Base-by-base conservation (phyloP, 768 basidiomycete species). In the Lactarius pseudohatsudake region DNA sequence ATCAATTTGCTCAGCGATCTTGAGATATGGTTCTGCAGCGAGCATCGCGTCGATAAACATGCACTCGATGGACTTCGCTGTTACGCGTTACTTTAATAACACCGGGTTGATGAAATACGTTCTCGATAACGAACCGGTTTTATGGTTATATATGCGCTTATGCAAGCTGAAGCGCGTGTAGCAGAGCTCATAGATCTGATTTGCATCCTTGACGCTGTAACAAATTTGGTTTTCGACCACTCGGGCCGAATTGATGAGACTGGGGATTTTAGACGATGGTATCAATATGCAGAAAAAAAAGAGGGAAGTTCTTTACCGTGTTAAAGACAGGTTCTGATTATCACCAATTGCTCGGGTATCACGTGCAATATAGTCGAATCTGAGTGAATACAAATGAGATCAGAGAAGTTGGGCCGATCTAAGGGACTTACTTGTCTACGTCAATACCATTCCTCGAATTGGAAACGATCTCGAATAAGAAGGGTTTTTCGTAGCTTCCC, bases 21-120 rank as follows among this genome's bases (percentile, higher is more conserved):
- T 79, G 73, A 93, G 74, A 65, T 82, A 64, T 0, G 85, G 82
- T 43, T 94, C 89, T 0, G 92, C 92, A 0, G 77, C 76, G 0
- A 87, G 76, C n/a, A 94, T 80, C 0, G 83, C 90, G 70, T 94
- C 92, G 16, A 91, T 81, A n/a, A 94, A 79, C 92, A 94, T 94
- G 72, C 88, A 84, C 74, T 92, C 92, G 59, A 93, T 88, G 0
- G 90, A 86, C 70, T 84, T 89, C 3, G 90, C 91, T 90, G 73
- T 53, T n/a, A 18, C 11, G 6, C 10, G 18, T 43, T 47, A 5
- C 40, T 11, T 57, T 34, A 40, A 43, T 53, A 32, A n/a, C 28
- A 0, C 22, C 32, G 60, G 26, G 22, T 2, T 13, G n/a, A 45
- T 22, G 55, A 30, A 66, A 26, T 30, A 36, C 30, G 56, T 22